Evolutionary conservation across 495 filamentous ascomycete species (phyloP), one percentile per base, ranked within the genome.

Genomic region (Annulohypoxylon bovei): DNA sequence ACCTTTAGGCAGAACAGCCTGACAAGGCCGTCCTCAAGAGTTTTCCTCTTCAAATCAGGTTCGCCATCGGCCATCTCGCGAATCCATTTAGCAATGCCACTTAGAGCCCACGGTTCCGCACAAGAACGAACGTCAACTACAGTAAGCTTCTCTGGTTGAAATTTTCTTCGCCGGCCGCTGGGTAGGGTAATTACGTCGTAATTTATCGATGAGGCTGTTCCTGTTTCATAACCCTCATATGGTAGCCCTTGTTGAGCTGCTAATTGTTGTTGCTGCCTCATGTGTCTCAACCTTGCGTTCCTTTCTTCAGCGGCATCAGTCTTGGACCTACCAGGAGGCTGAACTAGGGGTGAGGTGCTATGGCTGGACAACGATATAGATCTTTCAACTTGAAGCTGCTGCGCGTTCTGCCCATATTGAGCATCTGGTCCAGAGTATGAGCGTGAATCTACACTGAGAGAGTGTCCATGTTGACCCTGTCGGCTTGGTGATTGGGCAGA

Each of bases 1-100:
- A 99, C 94, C 78, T 97, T 97, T 80, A 94, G 89, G 14, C 94
- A 97, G 76, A 99, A 98, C 20, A 99, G 82, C 7, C 89, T 92
- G 22, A 97, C 90, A 42, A 98, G 87, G 1, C 92, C 94, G 57
- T 98, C 94, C 32, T 91, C 89, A 47, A 98, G 86, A 4, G 91
- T 88, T 61, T 91, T 89, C 73, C 92, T 87, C 72, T 91, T 92
- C 22, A 99, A 85, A 80, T 99, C 93, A 14, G 83, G 83, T 59
- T 90, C 88, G 16, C 94, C 94, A 67, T 97, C 94, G 28, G 92
- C 91, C 86, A 98, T 89, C 57, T 92, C 89, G 62, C 90, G 90
- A 62, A 98, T 83, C 95, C 95, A 99, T 5, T 86, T 80, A 16
- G 93, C 86, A 61, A 99, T 88, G n/a, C 90, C 87, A 78, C 92